Evolutionary conservation across 768 basidiomycete species (phyloP).

Genomic region (Xerocomellus intermedius): DNA sequence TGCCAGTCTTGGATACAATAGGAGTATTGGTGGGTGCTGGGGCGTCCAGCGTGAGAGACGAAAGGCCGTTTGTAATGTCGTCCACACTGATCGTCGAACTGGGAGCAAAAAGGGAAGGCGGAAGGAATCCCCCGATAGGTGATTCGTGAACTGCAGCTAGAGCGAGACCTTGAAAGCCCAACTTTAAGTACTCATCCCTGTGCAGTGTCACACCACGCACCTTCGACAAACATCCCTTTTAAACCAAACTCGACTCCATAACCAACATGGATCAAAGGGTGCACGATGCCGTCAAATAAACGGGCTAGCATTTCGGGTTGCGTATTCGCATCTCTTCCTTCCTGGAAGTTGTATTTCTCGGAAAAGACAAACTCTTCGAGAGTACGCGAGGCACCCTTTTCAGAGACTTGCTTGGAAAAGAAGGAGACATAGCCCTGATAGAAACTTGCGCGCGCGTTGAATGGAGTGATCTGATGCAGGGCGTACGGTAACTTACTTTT

Average conservation of each 20-base stretch:
- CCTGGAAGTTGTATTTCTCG: slow-evolving; percentile 24
- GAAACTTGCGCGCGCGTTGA: slow-evolving; percentile 13
- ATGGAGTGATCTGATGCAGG: background rate
- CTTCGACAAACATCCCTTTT: slow-evolving; percentile 62
- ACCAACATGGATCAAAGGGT: slow-evolving; percentile 62
- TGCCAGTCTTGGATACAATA: background rate
- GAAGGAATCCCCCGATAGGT: slow-evolving; percentile 35
- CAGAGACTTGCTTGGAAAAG: slow-evolving; percentile 18
- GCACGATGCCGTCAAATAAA: slow-evolving; percentile 48
- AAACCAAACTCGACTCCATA: slow-evolving; percentile 63
- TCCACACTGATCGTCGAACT: background rate
- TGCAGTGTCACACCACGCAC: slow-evolving; percentile 27
- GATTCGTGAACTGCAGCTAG: slow-evolving; percentile 28
- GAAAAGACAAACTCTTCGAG: slow-evolving; percentile 34
- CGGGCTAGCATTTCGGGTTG: slow-evolving; percentile 57
- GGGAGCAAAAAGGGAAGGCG: slow-evolving; percentile 10
- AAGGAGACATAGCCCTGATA: slow-evolving; percentile 29
- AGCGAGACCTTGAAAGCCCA: slow-evolving; percentile 23
- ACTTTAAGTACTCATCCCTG: background rate
- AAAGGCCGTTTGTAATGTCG: slow-evolving; percentile 1
- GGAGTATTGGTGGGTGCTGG: background rate
- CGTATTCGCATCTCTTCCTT: slow-evolving; percentile 6
- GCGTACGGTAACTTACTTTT: slow-evolving; percentile 14
- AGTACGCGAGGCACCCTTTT: slow-evolving; percentile 13
- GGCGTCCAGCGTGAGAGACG: slow-evolving; percentile 8